phyloP scores from a whole-genome alignment of 2,329 filamentous ascomycete species.

The Calonectria hawksworthii region DNA sequence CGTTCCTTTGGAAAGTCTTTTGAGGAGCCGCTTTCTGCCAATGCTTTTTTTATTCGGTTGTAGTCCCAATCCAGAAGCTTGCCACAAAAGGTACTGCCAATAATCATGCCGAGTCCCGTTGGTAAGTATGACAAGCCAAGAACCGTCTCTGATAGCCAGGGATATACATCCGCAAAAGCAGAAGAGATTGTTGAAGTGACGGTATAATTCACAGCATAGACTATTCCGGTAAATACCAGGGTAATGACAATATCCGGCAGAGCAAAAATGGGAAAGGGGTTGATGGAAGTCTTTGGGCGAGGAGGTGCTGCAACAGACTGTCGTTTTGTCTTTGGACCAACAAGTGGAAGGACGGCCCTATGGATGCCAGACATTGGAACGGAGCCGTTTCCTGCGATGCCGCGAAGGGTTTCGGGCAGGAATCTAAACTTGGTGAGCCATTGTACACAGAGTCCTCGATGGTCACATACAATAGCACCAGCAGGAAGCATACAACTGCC shows the following conservation, averaged over 20 bases:
- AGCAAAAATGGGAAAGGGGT: constrained; percentile 50
- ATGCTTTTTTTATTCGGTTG: constrained; percentile 10
- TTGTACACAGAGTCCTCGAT: background rate
- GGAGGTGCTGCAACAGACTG: background rate
- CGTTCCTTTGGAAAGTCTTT: constrained; percentile 18
- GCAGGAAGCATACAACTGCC: constrained; percentile 52
- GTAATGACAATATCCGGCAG: constrained; percentile 49
- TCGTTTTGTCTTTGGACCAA: background rate
- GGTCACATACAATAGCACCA: constrained; percentile 48
- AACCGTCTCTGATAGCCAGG: constrained; percentile 48
- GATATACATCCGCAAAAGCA: constrained; percentile 45
- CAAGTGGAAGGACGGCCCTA: constrained; percentile 2
- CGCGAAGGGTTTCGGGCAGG: constrained; percentile 46
- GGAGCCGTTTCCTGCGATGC: constrained; percentile 16
- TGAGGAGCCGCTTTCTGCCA: background rate
- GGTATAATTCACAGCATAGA: constrained; percentile 53
- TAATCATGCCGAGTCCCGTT: constrained; percentile 57
- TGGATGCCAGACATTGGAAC: constrained; percentile 14
- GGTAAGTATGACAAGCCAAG: constrained; percentile 46
- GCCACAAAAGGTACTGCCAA: constrained; percentile 59
- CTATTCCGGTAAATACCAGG: constrained; percentile 49
- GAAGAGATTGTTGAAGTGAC: constrained; percentile 53
- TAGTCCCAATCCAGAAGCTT: constrained; percentile 29
- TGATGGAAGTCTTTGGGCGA: constrained; percentile 24
- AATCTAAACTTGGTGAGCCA: constrained; percentile 4